Conservation (phyloP, 345 rosid genomes). For the Aegle marmelos region DNA sequence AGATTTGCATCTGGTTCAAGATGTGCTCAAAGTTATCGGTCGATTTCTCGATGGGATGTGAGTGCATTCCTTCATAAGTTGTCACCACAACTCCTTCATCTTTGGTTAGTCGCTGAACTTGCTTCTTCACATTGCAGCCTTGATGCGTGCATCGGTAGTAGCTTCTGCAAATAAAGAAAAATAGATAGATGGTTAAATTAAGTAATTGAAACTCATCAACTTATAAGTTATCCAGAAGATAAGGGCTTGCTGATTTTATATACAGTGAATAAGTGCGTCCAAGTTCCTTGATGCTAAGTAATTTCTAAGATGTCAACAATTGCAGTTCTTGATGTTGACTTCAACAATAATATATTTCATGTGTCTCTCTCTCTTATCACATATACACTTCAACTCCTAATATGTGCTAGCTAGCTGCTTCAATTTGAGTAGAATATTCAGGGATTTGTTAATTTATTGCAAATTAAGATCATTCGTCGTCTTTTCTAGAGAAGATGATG, state of each 20-base stretch:
- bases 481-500: neutral
- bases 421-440: neutral
- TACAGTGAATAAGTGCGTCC: neutral
- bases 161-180: slow-evolving; percentile 47
- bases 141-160: slow-evolving; percentile 82
- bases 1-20: slow-evolving; percentile 83
- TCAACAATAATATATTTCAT: neutral
- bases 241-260: neutral
- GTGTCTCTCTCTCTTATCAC: neutral
- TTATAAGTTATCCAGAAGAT: neutral
- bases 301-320: neutral
- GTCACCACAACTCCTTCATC: slow-evolving; percentile 93
- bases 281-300: neutral
- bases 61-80: slow-evolving; percentile 89
- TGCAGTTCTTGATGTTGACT: neutral
- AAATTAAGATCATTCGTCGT: neutral
- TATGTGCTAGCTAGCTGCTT: neutral
- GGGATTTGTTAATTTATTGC: neutral
- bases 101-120: slow-evolving; percentile 71
- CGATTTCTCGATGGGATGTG: slow-evolving; percentile 69
- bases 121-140: slow-evolving; percentile 96
- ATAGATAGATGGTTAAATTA: neutral
- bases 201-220: neutral
- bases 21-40: slow-evolving; percentile 88
- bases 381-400: no score